These are phyloP conservation scores for Lactifluus subvellereus DNA, from an alignment of 768 basidiomycete species.

Conservation along the genomic window DNA sequence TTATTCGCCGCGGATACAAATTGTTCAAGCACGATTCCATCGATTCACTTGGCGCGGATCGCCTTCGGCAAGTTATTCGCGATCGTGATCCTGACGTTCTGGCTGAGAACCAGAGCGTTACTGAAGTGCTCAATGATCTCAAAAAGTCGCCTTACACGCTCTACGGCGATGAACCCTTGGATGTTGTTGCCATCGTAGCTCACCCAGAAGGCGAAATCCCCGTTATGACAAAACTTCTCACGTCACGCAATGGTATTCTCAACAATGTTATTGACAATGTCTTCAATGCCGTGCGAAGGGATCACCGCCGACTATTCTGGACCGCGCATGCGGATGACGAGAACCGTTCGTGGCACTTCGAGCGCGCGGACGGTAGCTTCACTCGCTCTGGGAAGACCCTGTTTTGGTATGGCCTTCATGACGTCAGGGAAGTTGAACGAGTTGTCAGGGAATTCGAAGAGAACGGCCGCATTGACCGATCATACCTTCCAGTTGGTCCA, in stretches of 20 bases:
- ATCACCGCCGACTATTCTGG: constrained; percentile 93
- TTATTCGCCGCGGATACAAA: constrained; percentile 97
- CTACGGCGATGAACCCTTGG: constrained; percentile 97
- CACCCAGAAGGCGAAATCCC: constrained; percentile 86
- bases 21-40: constrained; percentile 84
- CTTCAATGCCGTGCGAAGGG: constrained; percentile 93
- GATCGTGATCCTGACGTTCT: constrained; percentile 93
- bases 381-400: constrained; percentile 88
- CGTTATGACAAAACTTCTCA: constrained; percentile 87
- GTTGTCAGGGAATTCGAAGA: constrained; percentile 63
- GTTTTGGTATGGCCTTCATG: constrained; percentile 97
- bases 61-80: constrained; percentile 90
- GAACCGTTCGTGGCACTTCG: constrained; percentile 97
- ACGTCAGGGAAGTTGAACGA: constrained; percentile 86
- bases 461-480: constrained; percentile 78
- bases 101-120: constrained; percentile 75
- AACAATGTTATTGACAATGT: constrained; percentile 98
- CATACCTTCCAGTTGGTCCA: constrained; percentile 85
- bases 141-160: constrained; percentile 84
- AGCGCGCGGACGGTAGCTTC: constrained; percentile 96
- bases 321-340: constrained; percentile 96
- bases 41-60: constrained; percentile 83
- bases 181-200: constrained; percentile 90
- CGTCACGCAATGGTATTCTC: constrained; percentile 82
- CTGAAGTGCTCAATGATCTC: constrained; percentile 77